Percentiles rank a stretch among this genome's conserved stretches.
These are phyloP conservation scores for Vinca minor DNA, from an alignment of 257 asterid species.

Conservation along the genomic window DNA sequence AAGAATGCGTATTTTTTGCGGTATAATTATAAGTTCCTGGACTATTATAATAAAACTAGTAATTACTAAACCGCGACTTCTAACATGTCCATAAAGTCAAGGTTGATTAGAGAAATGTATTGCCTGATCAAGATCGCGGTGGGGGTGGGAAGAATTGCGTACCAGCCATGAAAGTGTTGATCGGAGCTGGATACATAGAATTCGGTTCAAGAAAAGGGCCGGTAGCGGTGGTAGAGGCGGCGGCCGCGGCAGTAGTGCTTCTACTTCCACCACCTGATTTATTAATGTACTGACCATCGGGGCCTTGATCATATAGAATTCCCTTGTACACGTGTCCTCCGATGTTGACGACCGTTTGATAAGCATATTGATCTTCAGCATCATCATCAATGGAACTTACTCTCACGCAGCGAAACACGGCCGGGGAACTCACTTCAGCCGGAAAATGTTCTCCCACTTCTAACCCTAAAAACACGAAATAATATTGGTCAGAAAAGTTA, in stretches of 20 bases:
- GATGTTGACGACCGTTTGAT: constrained; percentile 86
- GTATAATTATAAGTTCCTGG: no score
- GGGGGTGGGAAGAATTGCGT: constrained; percentile 98
- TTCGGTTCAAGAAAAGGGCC: constrained; percentile 47
- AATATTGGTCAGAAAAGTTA: no score
- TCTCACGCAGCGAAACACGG: constrained; percentile 73
- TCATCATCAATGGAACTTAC: constrained; percentile 73
- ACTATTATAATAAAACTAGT: no score
- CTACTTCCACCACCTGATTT: constrained; percentile 78
- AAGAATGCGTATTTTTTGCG: no score
- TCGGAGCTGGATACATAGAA: constrained; percentile 49
- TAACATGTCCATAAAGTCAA: constrained; percentile 12
- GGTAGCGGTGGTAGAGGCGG: constrained; percentile 40
- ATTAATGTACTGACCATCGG: constrained; percentile 56
- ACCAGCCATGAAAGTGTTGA: constrained; percentile 78
- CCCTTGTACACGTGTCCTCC: constrained; percentile 91
- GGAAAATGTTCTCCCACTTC: constrained; percentile 81
- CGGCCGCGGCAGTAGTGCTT: constrained; percentile 47
- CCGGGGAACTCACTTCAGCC: constrained; percentile 61
- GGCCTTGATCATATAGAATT: constrained; percentile 81
- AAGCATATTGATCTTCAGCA: constrained; percentile 65
- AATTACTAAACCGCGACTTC: no score
- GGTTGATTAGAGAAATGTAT: constrained; percentile 9
- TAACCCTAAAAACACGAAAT: constrained; percentile 45
- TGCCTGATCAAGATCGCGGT: constrained; percentile 59